Evolutionary conservation across 2,329 filamentous ascomycete genomes (phyloP).

Genomic region (Epichloe typhina): DNA sequence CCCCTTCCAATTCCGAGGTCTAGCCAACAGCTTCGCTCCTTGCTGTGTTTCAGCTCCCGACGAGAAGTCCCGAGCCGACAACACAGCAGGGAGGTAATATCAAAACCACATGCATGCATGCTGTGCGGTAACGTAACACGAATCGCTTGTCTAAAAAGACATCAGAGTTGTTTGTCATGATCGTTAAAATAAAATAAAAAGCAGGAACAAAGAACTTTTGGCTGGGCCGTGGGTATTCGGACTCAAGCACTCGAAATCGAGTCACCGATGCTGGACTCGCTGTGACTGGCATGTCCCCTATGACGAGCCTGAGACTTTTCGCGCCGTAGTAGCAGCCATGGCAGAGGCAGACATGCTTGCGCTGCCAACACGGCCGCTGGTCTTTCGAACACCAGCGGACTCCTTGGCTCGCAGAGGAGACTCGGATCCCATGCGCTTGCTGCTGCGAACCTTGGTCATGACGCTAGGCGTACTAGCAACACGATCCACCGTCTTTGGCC

Average conservation of each 20-base stretch:
- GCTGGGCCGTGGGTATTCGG: conserved; percentile 3
- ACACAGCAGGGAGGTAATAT: neutral
- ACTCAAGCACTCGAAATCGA: neutral
- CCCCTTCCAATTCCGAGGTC: neutral
- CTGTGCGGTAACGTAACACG: conserved; percentile 18
- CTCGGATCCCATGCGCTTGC: conserved; percentile 36
- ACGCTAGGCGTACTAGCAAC: conserved; percentile 40
- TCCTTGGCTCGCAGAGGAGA: conserved; percentile 38
- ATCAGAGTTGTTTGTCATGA: conserved; percentile 25
- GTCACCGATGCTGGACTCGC: conserved; percentile 3
- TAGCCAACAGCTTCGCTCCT: neutral
- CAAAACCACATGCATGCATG: conserved; percentile 23
- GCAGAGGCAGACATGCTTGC: conserved; percentile 31
- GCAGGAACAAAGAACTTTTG: conserved; percentile 9
- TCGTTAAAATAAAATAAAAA: conserved; percentile 21
- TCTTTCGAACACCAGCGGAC: conserved; percentile 46
- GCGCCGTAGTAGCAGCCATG: conserved; percentile 29
- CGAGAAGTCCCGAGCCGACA: neutral
- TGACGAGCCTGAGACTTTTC: conserved; percentile 38
- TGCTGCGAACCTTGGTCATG: conserved; percentile 52
- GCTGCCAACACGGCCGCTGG: conserved; percentile 51
- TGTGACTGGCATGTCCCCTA: conserved; percentile 12
- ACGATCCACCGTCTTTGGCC: conserved; percentile 46
- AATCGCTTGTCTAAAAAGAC: conserved; percentile 24
- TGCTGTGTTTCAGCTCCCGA: too few species aligned